Conservation (phyloP, 768 basidiomycete genomes). For the Mycena galopus region DNA sequence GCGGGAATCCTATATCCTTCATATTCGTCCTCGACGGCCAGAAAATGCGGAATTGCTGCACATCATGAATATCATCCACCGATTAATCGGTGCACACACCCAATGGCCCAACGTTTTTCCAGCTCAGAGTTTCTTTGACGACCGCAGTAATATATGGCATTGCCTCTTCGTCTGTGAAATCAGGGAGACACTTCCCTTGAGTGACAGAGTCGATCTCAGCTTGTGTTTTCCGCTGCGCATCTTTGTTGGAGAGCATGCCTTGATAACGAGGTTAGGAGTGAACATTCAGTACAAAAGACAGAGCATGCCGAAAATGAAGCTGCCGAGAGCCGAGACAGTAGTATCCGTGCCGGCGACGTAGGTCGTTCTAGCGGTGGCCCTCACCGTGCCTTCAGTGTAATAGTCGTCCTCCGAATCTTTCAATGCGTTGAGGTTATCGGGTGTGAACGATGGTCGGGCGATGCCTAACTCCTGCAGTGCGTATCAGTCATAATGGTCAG, state of each 20-base stretch:
- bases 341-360: constrained; percentile 17
- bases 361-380: background rate
- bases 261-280: no score
- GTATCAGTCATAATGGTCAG: no score
- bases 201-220: constrained; percentile 4
- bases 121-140: constrained; percentile 10
- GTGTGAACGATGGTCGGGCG: constrained; percentile 1
- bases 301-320: constrained; percentile 1
- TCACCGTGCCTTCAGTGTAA: constrained; percentile 1
- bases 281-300: no score
- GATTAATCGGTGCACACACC: background rate
- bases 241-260: background rate
- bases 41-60: background rate
- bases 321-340: background rate
- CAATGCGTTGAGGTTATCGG: background rate
- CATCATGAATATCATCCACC: background rate
- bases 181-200: background rate
- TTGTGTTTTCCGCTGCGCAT: background rate
- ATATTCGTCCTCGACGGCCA: background rate
- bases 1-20: background rate
- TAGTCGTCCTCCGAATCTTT: background rate
- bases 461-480: constrained; percentile 15
- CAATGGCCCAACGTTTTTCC: background rate
- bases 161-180: background rate
- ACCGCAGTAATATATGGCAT: background rate